Base-by-base conservation (phyloP, 1,139 yeast genomes). In the Suhomyces maxii region DNA sequence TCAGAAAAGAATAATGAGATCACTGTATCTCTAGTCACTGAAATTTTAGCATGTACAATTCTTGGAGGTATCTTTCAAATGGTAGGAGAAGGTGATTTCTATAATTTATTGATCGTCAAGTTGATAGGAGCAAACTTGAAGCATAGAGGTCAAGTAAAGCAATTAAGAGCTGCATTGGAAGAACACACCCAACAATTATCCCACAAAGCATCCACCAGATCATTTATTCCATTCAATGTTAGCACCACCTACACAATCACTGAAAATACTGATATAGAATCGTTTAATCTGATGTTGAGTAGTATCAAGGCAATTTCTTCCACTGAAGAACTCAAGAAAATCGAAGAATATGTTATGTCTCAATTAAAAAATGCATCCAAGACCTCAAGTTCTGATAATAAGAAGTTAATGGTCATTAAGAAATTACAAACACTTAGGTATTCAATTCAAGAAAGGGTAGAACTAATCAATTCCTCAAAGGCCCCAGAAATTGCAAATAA, bases 111-210 rank as follows among this genome's bases (percentile, higher is more conserved):
- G 43, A 75, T 89, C 14, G 83, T 84, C 7, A 78, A 79, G 44
- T 63, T 79, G 3, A 80, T 88, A 3, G 86, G 89, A 0, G 80
- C 79, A 31, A 79, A 85, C 26, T 71, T 91, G 58, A 83, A 83
- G 52, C 95, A 89, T 56, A 74, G 91, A 51, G 80, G 80, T 36
- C 90, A 88, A 57, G 96, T 90, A 0, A 82, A 84, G 52, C 80
- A 82, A 53, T 73, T 90, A 13, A 70, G 96, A 50, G 82, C 80
- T 13, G 89, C 88, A 0, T 70, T 91, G 40, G 86, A 84, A 51
- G 77, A 82, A 52, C 91, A 87, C 53, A 77, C 89, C 1, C 49
- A 61, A 54, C 50, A 46, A 41, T 25, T 49, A 6, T 25, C 42
- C 6, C 45, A 41, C 26, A 47, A 44, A 25, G 32, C 45, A 12